phyloP scores from a whole-genome alignment of 345 rosid genomes.

The Salix udensis region DNA sequence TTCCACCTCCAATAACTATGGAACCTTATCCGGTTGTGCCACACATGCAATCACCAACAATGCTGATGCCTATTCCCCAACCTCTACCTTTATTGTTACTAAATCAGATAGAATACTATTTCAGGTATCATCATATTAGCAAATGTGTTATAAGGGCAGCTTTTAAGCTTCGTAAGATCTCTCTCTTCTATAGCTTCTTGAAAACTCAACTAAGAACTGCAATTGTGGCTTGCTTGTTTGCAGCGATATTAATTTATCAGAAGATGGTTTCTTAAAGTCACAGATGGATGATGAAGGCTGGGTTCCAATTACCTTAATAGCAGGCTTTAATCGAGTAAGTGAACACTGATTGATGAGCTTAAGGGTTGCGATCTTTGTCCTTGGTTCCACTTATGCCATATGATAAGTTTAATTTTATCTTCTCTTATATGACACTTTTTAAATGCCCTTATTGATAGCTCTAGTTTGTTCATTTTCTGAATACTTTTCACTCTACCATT shows the following conservation, averaged over 20 bases:
- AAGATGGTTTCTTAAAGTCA: constrained; percentile 47
- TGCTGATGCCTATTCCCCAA: constrained; percentile 36
- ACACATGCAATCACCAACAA: constrained; percentile 20
- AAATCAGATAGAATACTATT: constrained; percentile 60
- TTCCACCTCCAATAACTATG: constrained; percentile 35
- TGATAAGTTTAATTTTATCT: not conserved
- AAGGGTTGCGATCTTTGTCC: not conserved
- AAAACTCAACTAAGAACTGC: not conserved
- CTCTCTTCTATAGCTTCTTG: not conserved
- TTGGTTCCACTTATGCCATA: not conserved
- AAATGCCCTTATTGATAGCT: not conserved
- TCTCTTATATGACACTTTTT: not conserved
- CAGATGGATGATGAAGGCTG: constrained; percentile 55
- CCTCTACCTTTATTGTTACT: constrained; percentile 34
- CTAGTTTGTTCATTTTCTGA: not conserved
- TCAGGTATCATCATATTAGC: constrained; percentile 38
- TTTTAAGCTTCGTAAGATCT: not conserved
- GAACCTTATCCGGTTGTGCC: constrained; percentile 44
- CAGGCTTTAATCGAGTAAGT: constrained; percentile 52
- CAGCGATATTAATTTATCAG: constrained; percentile 54
- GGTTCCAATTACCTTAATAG: constrained; percentile 49
- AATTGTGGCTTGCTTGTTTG: constrained; percentile 20
- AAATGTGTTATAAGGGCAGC: not conserved
- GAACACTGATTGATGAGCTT: constrained; percentile 2
- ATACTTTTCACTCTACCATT: not conserved